Evolutionary conservation across 306 rosid genomes (phyloP).

Genomic region (Vigna mungo): DNA sequence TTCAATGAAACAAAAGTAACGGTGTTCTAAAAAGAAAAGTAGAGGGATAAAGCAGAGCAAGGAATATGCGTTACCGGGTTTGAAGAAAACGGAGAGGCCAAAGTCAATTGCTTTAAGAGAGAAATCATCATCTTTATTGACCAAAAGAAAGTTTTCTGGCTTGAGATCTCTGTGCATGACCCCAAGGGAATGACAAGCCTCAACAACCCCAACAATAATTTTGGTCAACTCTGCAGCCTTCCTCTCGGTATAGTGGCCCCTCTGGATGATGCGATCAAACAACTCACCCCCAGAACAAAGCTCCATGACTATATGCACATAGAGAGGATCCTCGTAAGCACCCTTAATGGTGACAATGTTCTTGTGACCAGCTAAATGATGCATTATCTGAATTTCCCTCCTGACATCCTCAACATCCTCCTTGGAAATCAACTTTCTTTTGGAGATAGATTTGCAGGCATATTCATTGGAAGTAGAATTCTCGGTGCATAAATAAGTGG

Average conservation of each 20-base stretch:
- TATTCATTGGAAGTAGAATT: conserved; percentile 67
- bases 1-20: conserved; percentile 17
- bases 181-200: conserved; percentile 95
- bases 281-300: conserved; percentile 93
- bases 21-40: background rate
- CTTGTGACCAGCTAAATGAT: conserved; percentile 93
- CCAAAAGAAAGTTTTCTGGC: conserved; percentile 92
- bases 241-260: conserved; percentile 93
- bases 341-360: conserved; percentile 93
- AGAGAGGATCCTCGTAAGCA: conserved; percentile 88
- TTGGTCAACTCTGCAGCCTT: conserved; percentile 91
- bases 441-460: conserved; percentile 93
- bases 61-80: conserved; percentile 67
- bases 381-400: conserved; percentile 98
- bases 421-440: conserved; percentile 87
- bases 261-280: conserved; percentile 89
- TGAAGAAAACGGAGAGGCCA: conserved; percentile 96
- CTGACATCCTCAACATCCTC: conserved; percentile 92
- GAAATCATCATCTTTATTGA: conserved; percentile 90
- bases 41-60: background rate
- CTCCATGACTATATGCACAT: conserved; percentile 97
- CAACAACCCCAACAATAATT: conserved; percentile 92
- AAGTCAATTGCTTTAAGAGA: conserved; percentile 96
- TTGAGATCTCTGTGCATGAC: conserved; percentile 97
- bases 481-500: conserved; percentile 76